These are phyloP conservation scores for Wallacemonas sp. DNA, from an alignment of 208 protist species.

Conservation along the genomic window DNA sequence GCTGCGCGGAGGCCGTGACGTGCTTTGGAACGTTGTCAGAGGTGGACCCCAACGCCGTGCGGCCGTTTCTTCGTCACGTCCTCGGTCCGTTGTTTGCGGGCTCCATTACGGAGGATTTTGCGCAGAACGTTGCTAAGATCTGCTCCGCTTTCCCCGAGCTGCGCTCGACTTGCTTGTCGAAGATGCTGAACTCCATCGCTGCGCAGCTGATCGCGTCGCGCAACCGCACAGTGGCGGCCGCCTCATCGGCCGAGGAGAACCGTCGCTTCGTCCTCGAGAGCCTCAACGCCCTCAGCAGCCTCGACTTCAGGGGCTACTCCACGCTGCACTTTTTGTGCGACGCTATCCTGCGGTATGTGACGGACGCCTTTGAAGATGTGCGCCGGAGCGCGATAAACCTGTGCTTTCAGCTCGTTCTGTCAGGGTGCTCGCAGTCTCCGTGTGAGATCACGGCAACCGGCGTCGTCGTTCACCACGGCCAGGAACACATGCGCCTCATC, in stretches of 20 bases:
- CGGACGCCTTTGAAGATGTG: slow-evolving; percentile 80
- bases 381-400: slow-evolving; percentile 84
- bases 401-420: slow-evolving; percentile 87
- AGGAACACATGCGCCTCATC: slow-evolving; percentile 82
- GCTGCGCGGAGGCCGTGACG: slow-evolving; percentile 73
- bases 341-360: slow-evolving; percentile 72
- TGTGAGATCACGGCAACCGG: slow-evolving; percentile 63
- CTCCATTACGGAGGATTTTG: slow-evolving; percentile 66
- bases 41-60: slow-evolving; percentile 63
- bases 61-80: slow-evolving; percentile 76
- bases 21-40: slow-evolving; percentile 83
- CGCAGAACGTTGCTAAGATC: slow-evolving; percentile 79
- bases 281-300: slow-evolving; percentile 61
- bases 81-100: slow-evolving; percentile 75
- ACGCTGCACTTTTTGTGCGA: slow-evolving; percentile 87
- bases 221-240: slow-evolving; percentile 11
- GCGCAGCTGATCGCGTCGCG: slow-evolving; percentile 36
- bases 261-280: slow-evolving; percentile 44
- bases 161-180: slow-evolving; percentile 83
- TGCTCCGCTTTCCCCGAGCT: slow-evolving; percentile 88
- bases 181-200: slow-evolving; percentile 83
- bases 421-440: slow-evolving; percentile 71
- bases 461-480: slow-evolving; percentile 77
- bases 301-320: slow-evolving; percentile 88
- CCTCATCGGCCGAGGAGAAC: slow-evolving; percentile 21